A percentile compares a stretch with the other conserved stretches of the same genome.
Conservation (phyloP, 2,329 filamentous ascomycete genomes). For the Pestalotiopsis sp. region DNA sequence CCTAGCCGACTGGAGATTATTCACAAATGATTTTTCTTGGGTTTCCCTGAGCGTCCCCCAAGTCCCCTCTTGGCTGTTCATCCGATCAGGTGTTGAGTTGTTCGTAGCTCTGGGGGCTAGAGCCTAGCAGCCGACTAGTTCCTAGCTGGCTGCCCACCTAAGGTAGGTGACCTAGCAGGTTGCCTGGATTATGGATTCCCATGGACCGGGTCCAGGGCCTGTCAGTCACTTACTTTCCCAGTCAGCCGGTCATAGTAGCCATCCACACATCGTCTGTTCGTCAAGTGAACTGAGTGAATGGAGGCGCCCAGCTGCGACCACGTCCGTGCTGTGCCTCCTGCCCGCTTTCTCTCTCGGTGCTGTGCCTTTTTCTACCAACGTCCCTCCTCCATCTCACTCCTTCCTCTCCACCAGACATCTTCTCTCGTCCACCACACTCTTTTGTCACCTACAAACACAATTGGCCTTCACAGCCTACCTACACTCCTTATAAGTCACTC, state of each 20-base stretch:
- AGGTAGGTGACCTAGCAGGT: neutral
- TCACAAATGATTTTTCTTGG: neutral
- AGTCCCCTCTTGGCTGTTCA: neutral
- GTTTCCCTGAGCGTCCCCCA: neutral
- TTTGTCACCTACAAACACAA: neutral
- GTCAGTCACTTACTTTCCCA: neutral
- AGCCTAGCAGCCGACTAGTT: too few species aligned
- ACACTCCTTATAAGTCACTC: constrained; percentile 16
- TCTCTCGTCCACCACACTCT: constrained; percentile 17
- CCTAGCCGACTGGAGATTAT: neutral
- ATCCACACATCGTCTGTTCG: neutral
- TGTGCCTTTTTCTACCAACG: constrained; percentile 10
- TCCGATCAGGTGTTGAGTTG: neutral
- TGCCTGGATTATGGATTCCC: neutral
- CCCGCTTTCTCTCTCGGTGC: neutral
- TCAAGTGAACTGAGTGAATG: neutral
- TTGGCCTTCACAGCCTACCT: constrained; percentile 7
- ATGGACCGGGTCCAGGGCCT: neutral
- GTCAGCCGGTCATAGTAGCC: neutral
- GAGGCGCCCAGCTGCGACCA: neutral
- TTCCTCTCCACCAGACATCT: constrained; percentile 11
- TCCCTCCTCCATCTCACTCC: constrained; percentile 6
- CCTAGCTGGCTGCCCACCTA: too few species aligned
- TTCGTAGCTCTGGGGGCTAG: too few species aligned
- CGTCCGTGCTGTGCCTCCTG: constrained; percentile 14